Evolutionary conservation across 2,329 filamentous ascomycete genomes (phyloP).

Genomic region (Colletotrichum filicis): DNA sequence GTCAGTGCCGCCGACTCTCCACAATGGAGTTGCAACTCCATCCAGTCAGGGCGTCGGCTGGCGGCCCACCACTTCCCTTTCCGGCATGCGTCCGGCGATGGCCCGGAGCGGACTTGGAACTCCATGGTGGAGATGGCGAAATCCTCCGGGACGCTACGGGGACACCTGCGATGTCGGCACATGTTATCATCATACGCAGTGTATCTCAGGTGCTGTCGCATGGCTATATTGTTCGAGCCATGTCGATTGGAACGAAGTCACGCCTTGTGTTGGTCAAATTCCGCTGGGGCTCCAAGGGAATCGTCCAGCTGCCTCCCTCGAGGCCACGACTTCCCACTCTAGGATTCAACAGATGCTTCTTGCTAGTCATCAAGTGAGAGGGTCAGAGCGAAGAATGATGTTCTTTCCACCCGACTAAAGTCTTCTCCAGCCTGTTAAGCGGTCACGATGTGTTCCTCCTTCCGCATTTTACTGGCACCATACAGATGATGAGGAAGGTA

Average conservation of each 20-base stretch:
- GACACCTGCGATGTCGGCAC: not conserved
- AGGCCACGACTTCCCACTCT: not conserved
- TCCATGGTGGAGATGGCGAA: constrained; percentile 13
- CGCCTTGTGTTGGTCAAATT: not conserved
- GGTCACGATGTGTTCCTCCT: not conserved
- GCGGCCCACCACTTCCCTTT: not conserved
- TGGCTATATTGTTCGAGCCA: not conserved
- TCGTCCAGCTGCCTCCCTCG: not conserved
- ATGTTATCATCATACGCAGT: not conserved
- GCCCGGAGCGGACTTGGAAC: constrained; percentile 9
- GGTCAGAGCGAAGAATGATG: not conserved
- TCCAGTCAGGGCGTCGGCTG: not conserved
- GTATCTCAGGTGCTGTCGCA: not conserved
- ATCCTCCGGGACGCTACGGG: not conserved
- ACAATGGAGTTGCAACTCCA: constrained; percentile 19
- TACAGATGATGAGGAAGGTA: not conserved
- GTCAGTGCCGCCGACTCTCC: not conserved
- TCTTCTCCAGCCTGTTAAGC: not conserved
- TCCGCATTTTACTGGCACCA: not conserved
- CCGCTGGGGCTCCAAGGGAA: not conserved
- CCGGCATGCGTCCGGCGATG: not conserved
- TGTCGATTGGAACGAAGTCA: not conserved
- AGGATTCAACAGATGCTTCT: not conserved
- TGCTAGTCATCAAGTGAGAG: not conserved
- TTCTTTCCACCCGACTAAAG: not conserved